phyloP scores from a whole-genome alignment of 495 filamentous ascomycete species.

The Neurospora sp. region DNA sequence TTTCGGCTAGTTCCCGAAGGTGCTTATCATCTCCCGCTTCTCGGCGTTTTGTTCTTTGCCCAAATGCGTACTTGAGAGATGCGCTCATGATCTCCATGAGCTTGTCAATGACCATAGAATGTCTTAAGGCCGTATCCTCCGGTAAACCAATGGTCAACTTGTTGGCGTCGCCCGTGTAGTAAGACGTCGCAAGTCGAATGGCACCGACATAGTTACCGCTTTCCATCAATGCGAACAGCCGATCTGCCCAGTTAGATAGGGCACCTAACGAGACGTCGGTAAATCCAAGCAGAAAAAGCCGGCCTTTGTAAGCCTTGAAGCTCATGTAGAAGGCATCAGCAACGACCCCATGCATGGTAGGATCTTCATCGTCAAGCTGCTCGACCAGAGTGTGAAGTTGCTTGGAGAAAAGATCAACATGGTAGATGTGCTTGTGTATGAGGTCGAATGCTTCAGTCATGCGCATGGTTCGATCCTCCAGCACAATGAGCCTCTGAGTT shows the following conservation, averaged over 20 bases:
- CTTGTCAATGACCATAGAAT: conserved; percentile 77
- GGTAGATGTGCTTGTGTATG: conserved; percentile 84
- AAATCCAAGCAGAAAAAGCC: conserved; percentile 82
- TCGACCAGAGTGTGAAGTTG: conserved; percentile 81
- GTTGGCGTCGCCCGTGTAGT: conserved; percentile 79
- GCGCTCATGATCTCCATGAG: conserved; percentile 90
- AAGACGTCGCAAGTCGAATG: conserved; percentile 80
- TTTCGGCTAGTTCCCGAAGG: conserved; percentile 67
- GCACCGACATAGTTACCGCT: conserved; percentile 87
- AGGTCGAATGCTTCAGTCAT: conserved; percentile 92
- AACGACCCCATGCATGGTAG: conserved; percentile 87
- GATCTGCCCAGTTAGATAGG: conserved; percentile 96
- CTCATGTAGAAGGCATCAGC: conserved; percentile 98
- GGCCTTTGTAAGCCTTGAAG: conserved; percentile 88
- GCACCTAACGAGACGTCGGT: conserved; percentile 82
- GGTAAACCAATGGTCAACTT: conserved; percentile 90
- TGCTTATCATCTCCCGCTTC: conserved; percentile 45
- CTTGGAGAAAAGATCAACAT: conserved; percentile 72
- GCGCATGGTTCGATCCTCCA: conserved; percentile 80
- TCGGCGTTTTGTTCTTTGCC: conserved; percentile 43
- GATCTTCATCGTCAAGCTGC: conserved; percentile 76
- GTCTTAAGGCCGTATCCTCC: conserved; percentile 66
- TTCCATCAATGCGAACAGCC: conserved; percentile 91
- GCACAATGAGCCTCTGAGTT: conserved; percentile 80
- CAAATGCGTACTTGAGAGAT: conserved; percentile 84